Conservation (phyloP, 1,139 yeast genomes). For the Pichia terricola region DNA sequence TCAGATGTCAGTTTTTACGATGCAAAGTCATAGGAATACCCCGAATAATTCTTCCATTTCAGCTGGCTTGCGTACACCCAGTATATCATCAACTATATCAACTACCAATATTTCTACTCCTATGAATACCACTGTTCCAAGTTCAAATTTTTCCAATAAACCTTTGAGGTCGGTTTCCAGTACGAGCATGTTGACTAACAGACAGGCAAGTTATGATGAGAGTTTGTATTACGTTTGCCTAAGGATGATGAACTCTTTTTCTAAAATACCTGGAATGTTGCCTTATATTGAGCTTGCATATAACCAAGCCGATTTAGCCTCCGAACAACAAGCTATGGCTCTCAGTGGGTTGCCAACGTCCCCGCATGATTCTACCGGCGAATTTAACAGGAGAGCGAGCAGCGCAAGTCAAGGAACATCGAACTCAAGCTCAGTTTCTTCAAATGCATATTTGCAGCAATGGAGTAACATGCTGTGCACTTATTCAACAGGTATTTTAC, state of each 20-base stretch:
- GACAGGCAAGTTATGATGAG: slow-evolving; percentile 54
- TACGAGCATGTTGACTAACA: slow-evolving; percentile 43
- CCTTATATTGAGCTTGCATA: slow-evolving; percentile 58
- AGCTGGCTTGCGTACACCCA: no score
- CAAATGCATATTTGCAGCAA: slow-evolving; percentile 1
- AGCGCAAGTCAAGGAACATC: background rate
- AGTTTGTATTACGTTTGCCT: slow-evolving; percentile 70
- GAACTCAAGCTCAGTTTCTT: slow-evolving; percentile 1
- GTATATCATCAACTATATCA: no score
- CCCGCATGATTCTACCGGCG: background rate
- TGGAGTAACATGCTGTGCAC: slow-evolving; percentile 37
- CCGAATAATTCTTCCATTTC: no score
- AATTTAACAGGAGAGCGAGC: background rate
- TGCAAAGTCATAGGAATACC: no score
- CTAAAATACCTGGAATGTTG: slow-evolving; percentile 58
- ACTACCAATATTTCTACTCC: no score
- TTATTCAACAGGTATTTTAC: slow-evolving; percentile 67
- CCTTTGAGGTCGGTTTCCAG: no score
- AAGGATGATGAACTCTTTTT: slow-evolving; percentile 47
- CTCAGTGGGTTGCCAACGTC: slow-evolving; percentile 20
- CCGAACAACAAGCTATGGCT: slow-evolving; percentile 65
- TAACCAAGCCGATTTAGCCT: slow-evolving; percentile 53
- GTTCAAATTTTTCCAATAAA: no score
- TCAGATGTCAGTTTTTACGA: no score
- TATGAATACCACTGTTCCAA: no score